phyloP scores from a whole-genome alignment of 2,329 filamentous ascomycete species.

The Aplosporella prunicola region DNA sequence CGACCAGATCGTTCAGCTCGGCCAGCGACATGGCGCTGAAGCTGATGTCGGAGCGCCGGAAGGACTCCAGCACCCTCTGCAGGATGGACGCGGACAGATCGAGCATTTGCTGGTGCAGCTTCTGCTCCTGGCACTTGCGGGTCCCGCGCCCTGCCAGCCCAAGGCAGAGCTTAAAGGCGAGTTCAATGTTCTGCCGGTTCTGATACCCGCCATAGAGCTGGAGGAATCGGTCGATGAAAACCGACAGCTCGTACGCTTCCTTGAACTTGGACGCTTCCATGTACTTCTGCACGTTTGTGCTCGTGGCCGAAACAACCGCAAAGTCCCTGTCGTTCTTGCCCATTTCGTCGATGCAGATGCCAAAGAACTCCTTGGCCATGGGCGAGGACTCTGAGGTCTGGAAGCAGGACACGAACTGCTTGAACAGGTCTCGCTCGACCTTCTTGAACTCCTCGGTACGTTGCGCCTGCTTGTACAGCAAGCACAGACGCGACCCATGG shows the following conservation, averaged over 20 bases:
- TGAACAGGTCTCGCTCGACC: constrained; percentile 20
- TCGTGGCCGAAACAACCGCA: constrained; percentile 20
- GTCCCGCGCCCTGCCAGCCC: constrained; percentile 21
- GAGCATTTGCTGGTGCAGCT: constrained; percentile 30
- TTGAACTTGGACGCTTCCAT: constrained; percentile 21
- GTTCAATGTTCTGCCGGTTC: constrained; percentile 22
- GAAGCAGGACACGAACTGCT: constrained; percentile 15
- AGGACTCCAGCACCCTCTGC: constrained; percentile 30
- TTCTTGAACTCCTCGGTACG: constrained; percentile 18
- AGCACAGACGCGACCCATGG: constrained; percentile 22
- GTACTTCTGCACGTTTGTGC: constrained; percentile 18
- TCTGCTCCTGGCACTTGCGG: constrained; percentile 20
- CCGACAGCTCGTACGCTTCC: constrained; percentile 23
- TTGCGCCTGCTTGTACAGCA: constrained; percentile 18
- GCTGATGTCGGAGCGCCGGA: constrained; percentile 32
- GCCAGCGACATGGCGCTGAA: constrained; percentile 31
- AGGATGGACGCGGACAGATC: constrained; percentile 32
- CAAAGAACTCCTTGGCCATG: constrained; percentile 20
- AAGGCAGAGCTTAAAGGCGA: constrained; percentile 28
- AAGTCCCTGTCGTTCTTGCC: constrained; percentile 22
- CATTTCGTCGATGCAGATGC: constrained; percentile 22
- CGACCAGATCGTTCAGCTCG: constrained; percentile 37
- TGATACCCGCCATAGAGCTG: constrained; percentile 23
- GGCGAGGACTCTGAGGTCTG: constrained; percentile 21
- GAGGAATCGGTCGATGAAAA: constrained; percentile 22